These are phyloP conservation scores for Lactifluus pinguis DNA, from an alignment of 768 basidiomycete species.

Conservation along the genomic window DNA sequence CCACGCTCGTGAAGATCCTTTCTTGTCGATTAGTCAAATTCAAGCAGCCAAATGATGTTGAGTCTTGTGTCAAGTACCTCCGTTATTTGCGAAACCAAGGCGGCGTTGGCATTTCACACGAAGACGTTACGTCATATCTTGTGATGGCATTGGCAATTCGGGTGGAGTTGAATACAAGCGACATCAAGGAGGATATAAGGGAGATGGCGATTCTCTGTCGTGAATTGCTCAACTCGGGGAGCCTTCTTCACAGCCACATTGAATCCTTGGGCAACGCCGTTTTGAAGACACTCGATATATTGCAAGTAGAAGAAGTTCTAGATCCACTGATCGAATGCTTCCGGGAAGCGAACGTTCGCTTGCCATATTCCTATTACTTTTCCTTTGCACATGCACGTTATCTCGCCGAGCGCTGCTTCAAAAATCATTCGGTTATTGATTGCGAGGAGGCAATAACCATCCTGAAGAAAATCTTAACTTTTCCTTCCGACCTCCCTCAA, in stretches of 20 bases:
- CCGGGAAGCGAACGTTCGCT: not conserved
- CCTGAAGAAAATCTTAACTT: not conserved
- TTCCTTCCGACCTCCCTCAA: too few species aligned
- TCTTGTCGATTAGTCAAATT: too few species aligned
- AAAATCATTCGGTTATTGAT: not conserved
- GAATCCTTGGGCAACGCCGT: too few species aligned
- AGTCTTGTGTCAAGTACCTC: not conserved
- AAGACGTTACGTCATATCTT: not conserved
- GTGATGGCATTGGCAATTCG: not conserved
- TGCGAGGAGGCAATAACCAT: not conserved
- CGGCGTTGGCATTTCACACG: too few species aligned
- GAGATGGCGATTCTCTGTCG: not conserved
- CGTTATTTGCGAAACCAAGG: not conserved
- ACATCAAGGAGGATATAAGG: not conserved
- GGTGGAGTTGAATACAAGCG: not conserved
- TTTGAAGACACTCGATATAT: too few species aligned
- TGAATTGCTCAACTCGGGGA: too few species aligned
- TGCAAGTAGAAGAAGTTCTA: not conserved
- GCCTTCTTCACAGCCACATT: too few species aligned
- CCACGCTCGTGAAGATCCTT: too few species aligned
- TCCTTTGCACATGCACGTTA: not conserved
- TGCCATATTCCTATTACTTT: not conserved
- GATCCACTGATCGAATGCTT: not conserved
- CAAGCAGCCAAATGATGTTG: not conserved
- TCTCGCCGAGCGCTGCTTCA: not conserved